These are phyloP conservation scores for Aspergillus wentii DNA, from an alignment of 495 filamentous ascomycete species.

Conservation along the genomic window DNA sequence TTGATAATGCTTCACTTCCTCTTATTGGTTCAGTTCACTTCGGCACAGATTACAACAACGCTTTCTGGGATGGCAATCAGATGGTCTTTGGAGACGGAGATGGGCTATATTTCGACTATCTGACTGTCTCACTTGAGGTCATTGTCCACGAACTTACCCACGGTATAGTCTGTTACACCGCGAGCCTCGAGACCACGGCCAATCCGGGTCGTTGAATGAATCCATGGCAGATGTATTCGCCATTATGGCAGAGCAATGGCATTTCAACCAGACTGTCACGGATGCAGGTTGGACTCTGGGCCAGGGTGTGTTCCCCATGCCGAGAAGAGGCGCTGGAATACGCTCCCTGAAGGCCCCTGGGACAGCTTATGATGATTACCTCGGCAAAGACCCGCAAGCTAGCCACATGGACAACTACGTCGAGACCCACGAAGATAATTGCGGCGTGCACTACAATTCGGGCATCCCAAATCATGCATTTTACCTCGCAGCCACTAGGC, in stretches of 20 bases:
- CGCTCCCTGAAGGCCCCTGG: slow-evolving; percentile 46
- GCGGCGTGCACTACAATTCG: slow-evolving; percentile 49
- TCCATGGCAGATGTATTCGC: slow-evolving; percentile 48
- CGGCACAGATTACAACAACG: background rate
- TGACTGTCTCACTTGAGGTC: slow-evolving; percentile 41
- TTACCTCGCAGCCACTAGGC: slow-evolving; percentile 34
- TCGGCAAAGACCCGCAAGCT: slow-evolving; percentile 45
- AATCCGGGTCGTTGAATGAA: slow-evolving; percentile 48
- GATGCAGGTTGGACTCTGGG: slow-evolving; percentile 39
- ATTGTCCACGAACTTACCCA: slow-evolving; percentile 51
- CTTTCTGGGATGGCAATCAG: slow-evolving; percentile 1
- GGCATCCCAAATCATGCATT: slow-evolving; percentile 52
- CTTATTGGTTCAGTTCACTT: background rate
- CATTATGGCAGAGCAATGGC: slow-evolving; percentile 48
- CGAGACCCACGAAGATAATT: slow-evolving; percentile 11
- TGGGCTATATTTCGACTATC: slow-evolving; percentile 30
- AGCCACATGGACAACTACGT: slow-evolving; percentile 31
- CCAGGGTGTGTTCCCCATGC: slow-evolving; percentile 38
- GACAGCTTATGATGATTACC: slow-evolving; percentile 42
- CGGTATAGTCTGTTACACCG: slow-evolving; percentile 41
- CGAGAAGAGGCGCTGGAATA: slow-evolving; percentile 39
- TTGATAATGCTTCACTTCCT: background rate
- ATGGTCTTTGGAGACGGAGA: slow-evolving; percentile 48
- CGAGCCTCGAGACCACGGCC: no score
- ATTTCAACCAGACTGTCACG: slow-evolving; percentile 26